phyloP scores from a whole-genome alignment of 345 rosid species.

The Sisymbrium irio region DNA sequence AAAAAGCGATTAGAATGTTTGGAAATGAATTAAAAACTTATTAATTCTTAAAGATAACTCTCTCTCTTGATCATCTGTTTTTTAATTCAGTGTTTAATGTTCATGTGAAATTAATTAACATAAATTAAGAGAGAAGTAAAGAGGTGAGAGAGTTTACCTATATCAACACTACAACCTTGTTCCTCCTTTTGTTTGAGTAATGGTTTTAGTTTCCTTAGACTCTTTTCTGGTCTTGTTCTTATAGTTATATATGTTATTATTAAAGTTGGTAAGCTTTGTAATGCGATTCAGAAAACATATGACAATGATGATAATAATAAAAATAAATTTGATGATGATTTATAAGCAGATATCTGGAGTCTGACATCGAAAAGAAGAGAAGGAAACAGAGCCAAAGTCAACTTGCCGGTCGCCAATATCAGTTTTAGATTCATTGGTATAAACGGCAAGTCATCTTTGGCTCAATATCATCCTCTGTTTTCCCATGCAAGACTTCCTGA shows the following conservation, averaged over 20 bases:
- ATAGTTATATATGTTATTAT: neutral
- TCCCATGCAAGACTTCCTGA: conserved; percentile 29
- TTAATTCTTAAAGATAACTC: neutral
- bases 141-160: conserved; percentile 38
- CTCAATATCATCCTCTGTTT: conserved; percentile 29
- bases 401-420: conserved; percentile 30
- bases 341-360: neutral
- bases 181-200: neutral
- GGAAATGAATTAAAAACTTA: neutral
- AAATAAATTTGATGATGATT: neutral
- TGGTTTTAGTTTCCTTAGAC: neutral
- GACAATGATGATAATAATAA: neutral
- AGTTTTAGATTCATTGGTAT: neutral
- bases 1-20: too few relatives aligned
- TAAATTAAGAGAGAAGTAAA: neutral
- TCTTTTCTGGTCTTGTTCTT: neutral
- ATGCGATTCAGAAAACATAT: too few relatives aligned
- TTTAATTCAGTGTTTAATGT: neutral
- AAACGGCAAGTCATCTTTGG: conserved; percentile 43
- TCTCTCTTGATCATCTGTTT: neutral
- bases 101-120: neutral
- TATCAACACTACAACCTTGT: neutral
- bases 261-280: too few relatives aligned
- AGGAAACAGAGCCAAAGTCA: conserved; percentile 31
- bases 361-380: conserved; percentile 32